phyloP scores from a whole-genome alignment of 2,329 filamentous ascomycete species.

The Fusarium marasasianum region DNA sequence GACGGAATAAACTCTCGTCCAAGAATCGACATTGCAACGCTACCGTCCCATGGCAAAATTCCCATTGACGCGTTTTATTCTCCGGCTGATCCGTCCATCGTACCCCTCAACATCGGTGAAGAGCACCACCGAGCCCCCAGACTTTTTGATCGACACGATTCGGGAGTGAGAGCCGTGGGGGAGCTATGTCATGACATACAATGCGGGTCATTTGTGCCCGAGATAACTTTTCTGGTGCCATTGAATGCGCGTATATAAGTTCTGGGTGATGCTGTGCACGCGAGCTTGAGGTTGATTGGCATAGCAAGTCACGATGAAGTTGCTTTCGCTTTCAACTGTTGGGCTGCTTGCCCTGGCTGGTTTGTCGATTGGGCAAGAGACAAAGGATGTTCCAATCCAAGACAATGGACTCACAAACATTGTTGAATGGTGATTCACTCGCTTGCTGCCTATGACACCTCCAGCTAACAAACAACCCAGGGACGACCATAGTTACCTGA shows the following conservation, averaged over 20 bases:
- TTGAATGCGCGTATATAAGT: conserved; percentile 1
- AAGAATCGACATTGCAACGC: conserved; percentile 12
- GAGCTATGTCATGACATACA: conserved; percentile 11
- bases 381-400: conserved; percentile 9
- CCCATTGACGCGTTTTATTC: conserved; percentile 31
- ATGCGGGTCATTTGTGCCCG: conserved; percentile 13
- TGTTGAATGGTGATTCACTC: conserved; percentile 20
- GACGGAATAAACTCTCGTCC: not conserved
- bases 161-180: not conserved
- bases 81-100: conserved; percentile 8
- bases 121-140: conserved; percentile 17
- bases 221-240: not conserved
- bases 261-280: not conserved
- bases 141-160: conserved; percentile 15
- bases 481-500: conserved; percentile 54
- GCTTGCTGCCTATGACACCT: accelerated
- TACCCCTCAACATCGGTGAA: conserved; percentile 28
- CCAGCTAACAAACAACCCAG: conserved; percentile 21
- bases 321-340: conserved; percentile 20
- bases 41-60: conserved; percentile 15
- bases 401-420: conserved; percentile 26
- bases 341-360: conserved; percentile 25
- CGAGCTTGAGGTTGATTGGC: not conserved
- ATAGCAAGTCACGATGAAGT: conserved; percentile 15
- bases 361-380: conserved; percentile 19